Evolutionary conservation across 257 asterid species (phyloP).

Genomic region (Cordia subcordata): DNA sequence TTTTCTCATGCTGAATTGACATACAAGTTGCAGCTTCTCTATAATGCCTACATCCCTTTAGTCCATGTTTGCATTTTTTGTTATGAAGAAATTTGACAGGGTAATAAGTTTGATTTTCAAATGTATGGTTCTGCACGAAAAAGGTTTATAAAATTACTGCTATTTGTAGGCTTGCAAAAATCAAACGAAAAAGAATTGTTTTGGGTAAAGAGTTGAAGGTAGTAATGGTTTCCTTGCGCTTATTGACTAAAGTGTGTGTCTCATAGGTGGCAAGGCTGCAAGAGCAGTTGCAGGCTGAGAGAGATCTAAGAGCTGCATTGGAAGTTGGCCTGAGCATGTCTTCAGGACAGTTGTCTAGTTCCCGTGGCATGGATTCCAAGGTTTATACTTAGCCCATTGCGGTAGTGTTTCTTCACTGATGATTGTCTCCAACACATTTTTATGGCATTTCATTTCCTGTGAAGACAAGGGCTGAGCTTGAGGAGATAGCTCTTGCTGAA

Average conservation of each 20-base stretch:
- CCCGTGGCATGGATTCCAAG: constrained; percentile 91
- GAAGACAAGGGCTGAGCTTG: constrained; percentile 95
- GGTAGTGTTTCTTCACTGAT: background rate
- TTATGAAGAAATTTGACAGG: no score
- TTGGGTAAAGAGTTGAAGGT: no score
- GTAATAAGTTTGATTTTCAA: no score
- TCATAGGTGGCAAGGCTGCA: constrained; percentile 81
- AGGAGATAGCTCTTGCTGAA: constrained; percentile 98
- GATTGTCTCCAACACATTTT: background rate
- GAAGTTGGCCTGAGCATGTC: constrained; percentile 98
- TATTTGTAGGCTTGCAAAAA: no score
- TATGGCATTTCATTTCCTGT: constrained; percentile 17
- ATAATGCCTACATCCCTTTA: no score
- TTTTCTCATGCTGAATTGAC: no score
- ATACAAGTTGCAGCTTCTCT: no score
- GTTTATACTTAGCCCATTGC: constrained; percentile 29
- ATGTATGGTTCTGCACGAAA: no score
- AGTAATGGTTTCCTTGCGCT: background rate
- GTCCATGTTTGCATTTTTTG: no score
- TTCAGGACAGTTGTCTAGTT: constrained; percentile 70
- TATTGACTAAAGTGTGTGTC: constrained; percentile 15
- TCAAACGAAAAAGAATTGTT: no score
- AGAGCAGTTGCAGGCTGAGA: constrained; percentile 97
- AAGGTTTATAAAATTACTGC: no score
- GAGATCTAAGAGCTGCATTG: constrained; percentile 88